phyloP scores from a whole-genome alignment of 2,329 filamentous ascomycete genomes.

The Scedosporium boydii region DNA sequence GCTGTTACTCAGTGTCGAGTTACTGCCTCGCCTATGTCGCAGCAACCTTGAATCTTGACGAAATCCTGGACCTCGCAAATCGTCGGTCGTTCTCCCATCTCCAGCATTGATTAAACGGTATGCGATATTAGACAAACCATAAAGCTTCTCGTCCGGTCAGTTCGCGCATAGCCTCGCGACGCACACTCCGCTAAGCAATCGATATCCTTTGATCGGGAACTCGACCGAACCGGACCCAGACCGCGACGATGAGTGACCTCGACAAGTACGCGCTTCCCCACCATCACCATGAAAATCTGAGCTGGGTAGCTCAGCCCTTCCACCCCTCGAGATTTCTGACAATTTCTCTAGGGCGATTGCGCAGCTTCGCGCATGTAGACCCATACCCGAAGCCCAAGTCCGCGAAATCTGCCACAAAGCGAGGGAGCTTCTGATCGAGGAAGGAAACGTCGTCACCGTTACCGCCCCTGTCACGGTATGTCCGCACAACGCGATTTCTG shows the following conservation, averaged over 20 bases:
- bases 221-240: slow-evolving; percentile 3
- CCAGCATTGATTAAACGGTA: not conserved
- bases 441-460: slow-evolving; percentile 93
- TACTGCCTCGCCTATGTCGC: too few species aligned
- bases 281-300: not conserved
- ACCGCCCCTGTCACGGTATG: slow-evolving; percentile 85
- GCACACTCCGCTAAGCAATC: not conserved
- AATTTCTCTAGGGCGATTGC: slow-evolving; percentile 65
- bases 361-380: slow-evolving; percentile 88
- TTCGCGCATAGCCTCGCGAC: not conserved
- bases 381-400: slow-evolving; percentile 91
- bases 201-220: not conserved
- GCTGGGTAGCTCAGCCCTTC: not conserved
- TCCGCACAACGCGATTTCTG: not conserved
- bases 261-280: slow-evolving; percentile 58
- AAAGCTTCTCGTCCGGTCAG: not conserved
- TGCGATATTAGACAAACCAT: not conserved
- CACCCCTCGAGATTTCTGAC: slow-evolving; percentile 8
- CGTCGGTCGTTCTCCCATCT: not conserved
- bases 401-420: slow-evolving; percentile 97
- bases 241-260: slow-evolving; percentile 71
- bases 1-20: too few species aligned
- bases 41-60: not conserved
- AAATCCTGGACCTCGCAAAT: not conserved
- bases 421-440: slow-evolving; percentile 89